Base-by-base conservation (phyloP, 305 asterid genomes). In the Striga hermonthica region DNA sequence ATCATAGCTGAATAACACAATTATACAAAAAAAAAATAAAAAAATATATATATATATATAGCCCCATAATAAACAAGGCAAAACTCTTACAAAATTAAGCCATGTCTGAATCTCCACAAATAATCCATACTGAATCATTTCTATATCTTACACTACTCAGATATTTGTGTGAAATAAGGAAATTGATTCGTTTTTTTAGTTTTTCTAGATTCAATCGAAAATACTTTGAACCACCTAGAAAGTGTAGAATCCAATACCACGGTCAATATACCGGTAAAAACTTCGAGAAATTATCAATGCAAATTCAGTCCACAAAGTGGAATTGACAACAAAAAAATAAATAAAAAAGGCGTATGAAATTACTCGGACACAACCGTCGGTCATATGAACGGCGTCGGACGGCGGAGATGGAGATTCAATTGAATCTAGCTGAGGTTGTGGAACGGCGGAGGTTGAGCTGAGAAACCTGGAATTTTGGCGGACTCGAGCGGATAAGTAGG, bases 311-410 rank as follows among this genome's bases (percentile, higher is more conserved):
- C 7, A 9, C 67, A 65, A 34, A 22, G 50, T 10, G 16, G 66
- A 72, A 65, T 22, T 12, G 38, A 50, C 8, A 9, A 62, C 14
- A 22, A 7, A 6, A 16, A 16, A 52, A 54, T 5, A 16, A 56
- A 34, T 14, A 67, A 49, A 11, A 6, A 7, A 65, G 6, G 39
- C 12, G 9, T 34, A 31, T 6, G 43, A 47, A 48, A 60, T 64
- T 86, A 92, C 98, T 86, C 84, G 81, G 63, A 89, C 81, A 73
- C 98, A 92, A 75, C 78, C 82, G 1, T 86, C 91, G 61, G 93
- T 85, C 83, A 92, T 62, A 41, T 81, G 79, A 12, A 89, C 75
- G 54, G 79, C 71, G 12, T 82, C 87, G 6, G 78, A 0, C 55
- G 88, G 57, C 47, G 81, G 68, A 28, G 79, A 77, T 35, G 79